Base-by-base conservation (phyloP, 2,329 filamentous ascomycete species). In the Coleophoma cylindrospora region DNA sequence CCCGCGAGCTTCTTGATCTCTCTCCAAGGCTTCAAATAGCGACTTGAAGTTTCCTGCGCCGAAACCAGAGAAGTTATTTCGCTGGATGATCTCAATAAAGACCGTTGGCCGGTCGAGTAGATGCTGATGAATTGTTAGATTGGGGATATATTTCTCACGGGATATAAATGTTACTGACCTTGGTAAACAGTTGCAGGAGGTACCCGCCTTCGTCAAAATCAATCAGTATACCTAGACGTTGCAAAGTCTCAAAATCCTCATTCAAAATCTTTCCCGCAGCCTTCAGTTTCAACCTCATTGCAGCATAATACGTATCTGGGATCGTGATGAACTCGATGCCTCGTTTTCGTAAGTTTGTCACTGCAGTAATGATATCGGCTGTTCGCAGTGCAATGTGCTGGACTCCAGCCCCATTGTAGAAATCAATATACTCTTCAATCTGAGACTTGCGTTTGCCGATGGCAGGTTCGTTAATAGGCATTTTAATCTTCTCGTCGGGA, bases 401-500 rank as follows among this genome's bases (percentile, higher is more conserved):
- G 1, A 96, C 89, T 46, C 91, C 91, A 0, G 90, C 74, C 1
- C 91, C 91, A 45, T 85, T 81, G 75, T 95, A 95, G 76, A 92
- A 96, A 66, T 87, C 76, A 61, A 95, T 83, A 66, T 84, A 90
- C 72, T 96, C 91, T 69, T 95, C 91, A 60, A 96, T 96, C 72
- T 96, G 91, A 12, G 84, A 89, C 68, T 88, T 87, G 70, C 89
- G 91, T 73, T 92, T 91, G 54, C 90, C 91, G 3, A 80, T 74
- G 1, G 91, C 91, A 4, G 91, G 91, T 73, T 96, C 91, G 75
- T 96, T 96, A 78, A 96, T 94, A 64, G 91, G 91, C 89, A 96
- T 96, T 74, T 96, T 96, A 70, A 96, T 89, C 5, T 85, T 68
- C 50, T 91, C 86, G 73, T 90, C 87, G 54, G 83, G 81, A 7